phyloP scores from a whole-genome alignment of 352 stramenopile species.

The Blastocystis sp. region DNA sequence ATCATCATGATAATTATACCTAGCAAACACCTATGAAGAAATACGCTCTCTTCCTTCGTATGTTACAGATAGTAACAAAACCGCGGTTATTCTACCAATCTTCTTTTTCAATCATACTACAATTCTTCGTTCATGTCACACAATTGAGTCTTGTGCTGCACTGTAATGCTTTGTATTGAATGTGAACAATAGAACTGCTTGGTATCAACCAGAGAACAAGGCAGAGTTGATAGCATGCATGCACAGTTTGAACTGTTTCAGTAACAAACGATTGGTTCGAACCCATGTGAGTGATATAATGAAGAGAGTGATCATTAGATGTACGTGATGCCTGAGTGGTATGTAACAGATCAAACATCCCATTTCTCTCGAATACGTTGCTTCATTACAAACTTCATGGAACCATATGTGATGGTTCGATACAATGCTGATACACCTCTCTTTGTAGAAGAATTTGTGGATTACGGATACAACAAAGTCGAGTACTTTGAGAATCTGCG shows the following conservation, averaged over 20 bases:
- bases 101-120: slow-evolving; percentile 40
- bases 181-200: neutral
- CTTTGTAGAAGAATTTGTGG: slow-evolving; percentile 29
- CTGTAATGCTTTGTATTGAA: neutral
- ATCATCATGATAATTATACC: neutral
- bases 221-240: neutral
- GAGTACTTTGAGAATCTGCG: slow-evolving; percentile 29
- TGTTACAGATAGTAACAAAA: neutral
- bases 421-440: neutral
- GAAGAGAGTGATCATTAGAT: neutral
- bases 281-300: neutral
- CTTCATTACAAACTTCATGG: slow-evolving; percentile 40
- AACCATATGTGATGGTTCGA: slow-evolving; percentile 31
- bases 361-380: slow-evolving; percentile 5
- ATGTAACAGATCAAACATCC: neutral
- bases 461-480: slow-evolving; percentile 61
- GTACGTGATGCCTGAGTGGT: slow-evolving; percentile 56
- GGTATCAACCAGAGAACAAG: slow-evolving; percentile 29
- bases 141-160: neutral
- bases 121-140: neutral
- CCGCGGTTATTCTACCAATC: slow-evolving; percentile 54
- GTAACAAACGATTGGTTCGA: neutral
- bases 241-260: neutral
- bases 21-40: slow-evolving; percentile 9
- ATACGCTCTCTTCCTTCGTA: neutral